Evolutionary conservation across 2,329 filamentous ascomycete species (phyloP), one percentile per base, ranked within the genome.

Genomic region (Neopestalotiopsis rosae): DNA sequence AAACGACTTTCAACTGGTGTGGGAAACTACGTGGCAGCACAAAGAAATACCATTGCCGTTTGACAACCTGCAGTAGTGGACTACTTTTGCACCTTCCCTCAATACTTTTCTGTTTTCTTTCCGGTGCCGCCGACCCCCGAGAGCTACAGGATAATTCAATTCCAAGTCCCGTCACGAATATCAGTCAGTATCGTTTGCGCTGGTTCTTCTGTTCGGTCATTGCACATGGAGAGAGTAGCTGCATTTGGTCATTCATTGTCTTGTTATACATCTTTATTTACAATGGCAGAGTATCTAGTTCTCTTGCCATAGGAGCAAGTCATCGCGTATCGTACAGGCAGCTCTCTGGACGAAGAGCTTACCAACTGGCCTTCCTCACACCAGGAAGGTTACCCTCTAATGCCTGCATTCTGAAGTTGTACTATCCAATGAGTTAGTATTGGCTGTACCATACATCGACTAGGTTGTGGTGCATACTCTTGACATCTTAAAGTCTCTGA

Each of bases 301-400:
- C 34, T 62, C 59, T 62, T 34, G 30, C 32, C 30, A 34, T 24
- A 4, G 24, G 13, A 4, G n/a, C 9, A 62, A 10, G 13, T 69
- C 24, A 42, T 38, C 6, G 34, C 32, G 63, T 65, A 61, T 58
- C 63, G 24, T 61, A 64, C 71, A 75, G 76, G 66, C 12, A 72
- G 74, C 73, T 69, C 28, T 34, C 12, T 65, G 38, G 42, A 30
- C 58, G 2, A 24, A 30, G 20, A 63, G 5, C 78, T 80, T 93
- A 99, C 96, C 96, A 99, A 82, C 93, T 97, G 64, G 96, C 96
- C 86, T 97, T 97, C 87, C 91, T 94, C 67, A 99, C 96, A 76
- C 96, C 96, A 0, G 96, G 95, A 66, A 99, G 80, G 71, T 94
- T 90, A 65, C 96, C 96, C 40, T 88, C 91, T 71, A 98, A 84